Base-by-base conservation (phyloP, 768 basidiomycete species). In the Amanita inopinata region DNA sequence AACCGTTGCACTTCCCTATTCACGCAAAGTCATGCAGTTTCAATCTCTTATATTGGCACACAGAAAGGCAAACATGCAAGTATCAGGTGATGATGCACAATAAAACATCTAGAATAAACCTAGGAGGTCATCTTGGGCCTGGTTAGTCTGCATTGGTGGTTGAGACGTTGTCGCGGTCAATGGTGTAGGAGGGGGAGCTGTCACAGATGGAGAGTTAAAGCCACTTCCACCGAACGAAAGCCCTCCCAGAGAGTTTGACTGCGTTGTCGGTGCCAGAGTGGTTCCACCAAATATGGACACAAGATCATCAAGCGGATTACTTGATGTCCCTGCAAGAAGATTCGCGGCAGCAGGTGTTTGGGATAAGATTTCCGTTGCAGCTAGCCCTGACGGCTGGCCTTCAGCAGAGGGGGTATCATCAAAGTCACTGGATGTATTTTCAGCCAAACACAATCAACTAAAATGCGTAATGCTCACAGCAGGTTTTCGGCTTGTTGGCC, bases 401-500 rank as follows among this genome's bases (percentile, higher is more conserved):
- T 82, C 77, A 38, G 65, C 57, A 3, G 70, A 61, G 2, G 78
- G 70, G 10, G 66, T 68, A 51, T 91, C 88, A 60, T 89, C 90
- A 59, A 97, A 92, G 63, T 97, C 92, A 47, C 70, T 72, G 49
- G 5, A 27, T 15, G 10, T 25, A 20, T 38, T 17, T 42, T 22
- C 24, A 35, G 30, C 7, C 40, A 38, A 40, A 32, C 4, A 23
- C 32, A 27, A n/a, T n/a, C 25, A 17, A 7, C 5, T 10, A 14
- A 27, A n/a, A 23, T 25, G 40, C 43, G 14, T 28, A 25, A 33
- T 27, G 6, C 69, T 25, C 49, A 73, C 73, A 97, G 80, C 4
- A 96, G 65, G 59, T 98, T 97, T 61, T 98, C 94, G 10, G 91
- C 78, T 61, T 90, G 86, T 61, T 92, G 88, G 7, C 94, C 94